A percentile compares a stretch with the other conserved stretches of the same genome.
These are phyloP conservation scores for Apostasia ramifera DNA, from an alignment of 106 monocot species.

Conservation along the genomic window DNA sequence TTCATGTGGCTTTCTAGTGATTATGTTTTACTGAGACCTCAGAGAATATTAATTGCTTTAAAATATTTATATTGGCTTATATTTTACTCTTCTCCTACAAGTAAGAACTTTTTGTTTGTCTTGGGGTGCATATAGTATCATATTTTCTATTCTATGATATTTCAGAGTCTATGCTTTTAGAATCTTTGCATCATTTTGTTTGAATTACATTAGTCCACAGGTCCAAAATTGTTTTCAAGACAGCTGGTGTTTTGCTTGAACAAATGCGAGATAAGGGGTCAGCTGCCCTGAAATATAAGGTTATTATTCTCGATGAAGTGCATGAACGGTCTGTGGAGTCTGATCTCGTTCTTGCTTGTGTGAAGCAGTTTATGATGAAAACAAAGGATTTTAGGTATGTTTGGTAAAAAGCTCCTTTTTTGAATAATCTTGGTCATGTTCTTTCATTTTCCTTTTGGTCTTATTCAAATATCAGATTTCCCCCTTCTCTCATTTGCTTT, in stretches of 20 bases:
- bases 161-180: not conserved
- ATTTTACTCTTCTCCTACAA: too few species aligned
- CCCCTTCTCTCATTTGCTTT: not conserved
- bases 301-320: slow-evolving; percentile 88
- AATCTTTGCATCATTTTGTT: not conserved
- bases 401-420: not conserved
- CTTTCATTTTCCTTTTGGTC: not conserved
- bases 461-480: not conserved
- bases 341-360: slow-evolving; percentile 81
- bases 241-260: slow-evolving; percentile 79
- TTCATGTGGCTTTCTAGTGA: too few species aligned
- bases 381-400: slow-evolving; percentile 56
- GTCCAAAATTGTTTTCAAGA: slow-evolving; percentile 81
- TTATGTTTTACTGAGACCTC: too few species aligned
- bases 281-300: slow-evolving; percentile 71
- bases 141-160: too few species aligned
- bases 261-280: slow-evolving; percentile 80
- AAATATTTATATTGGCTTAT: too few species aligned
- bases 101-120: too few species aligned
- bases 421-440: not conserved
- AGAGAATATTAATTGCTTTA: too few species aligned
- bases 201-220: slow-evolving; percentile 20
- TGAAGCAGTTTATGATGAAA: slow-evolving; percentile 78
- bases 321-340: slow-evolving; percentile 92
- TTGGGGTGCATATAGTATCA: too few species aligned